phyloP scores from a whole-genome alignment of 768 basidiomycete species.

The Boletales sp. region DNA sequence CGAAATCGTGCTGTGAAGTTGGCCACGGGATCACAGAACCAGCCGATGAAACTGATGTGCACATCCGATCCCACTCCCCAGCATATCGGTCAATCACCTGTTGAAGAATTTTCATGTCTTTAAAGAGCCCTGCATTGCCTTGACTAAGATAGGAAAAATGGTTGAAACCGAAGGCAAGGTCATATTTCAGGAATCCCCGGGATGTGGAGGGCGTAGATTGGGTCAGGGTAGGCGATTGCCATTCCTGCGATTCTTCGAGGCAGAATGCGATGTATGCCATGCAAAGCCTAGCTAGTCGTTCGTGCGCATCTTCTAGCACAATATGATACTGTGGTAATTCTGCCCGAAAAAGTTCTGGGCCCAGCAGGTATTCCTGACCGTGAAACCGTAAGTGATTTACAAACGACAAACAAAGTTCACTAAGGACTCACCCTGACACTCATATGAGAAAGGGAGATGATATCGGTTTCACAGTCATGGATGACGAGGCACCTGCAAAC shows the following conservation, averaged over 20 bases:
- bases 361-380: conserved; percentile 12
- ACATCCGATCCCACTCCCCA: conserved; percentile 4
- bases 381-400: not conserved
- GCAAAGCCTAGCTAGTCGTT: conserved; percentile 4
- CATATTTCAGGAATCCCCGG: conserved; percentile 6
- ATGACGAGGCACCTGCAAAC: conserved; percentile 5
- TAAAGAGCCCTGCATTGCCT: not conserved
- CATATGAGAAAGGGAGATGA: conserved; percentile 11
- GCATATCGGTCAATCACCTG: not conserved
- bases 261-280: conserved; percentile 5
- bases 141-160: not conserved
- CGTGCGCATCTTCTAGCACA: conserved; percentile 6
- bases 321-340: conserved; percentile 5
- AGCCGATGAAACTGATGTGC: not conserved
- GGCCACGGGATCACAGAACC: conserved; percentile 3
- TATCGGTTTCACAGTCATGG: conserved; percentile 8
- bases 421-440: conserved; percentile 12
- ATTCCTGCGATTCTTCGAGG: conserved; percentile 5
- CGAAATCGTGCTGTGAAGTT: not conserved
- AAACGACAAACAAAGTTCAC: not conserved
- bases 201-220: not conserved
- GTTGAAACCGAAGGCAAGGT: not conserved
- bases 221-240: not conserved
- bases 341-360: not conserved
- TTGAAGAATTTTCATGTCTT: conserved; percentile 2